Base-by-base conservation (phyloP, 345 rosid genomes). In the Linum tenue region DNA sequence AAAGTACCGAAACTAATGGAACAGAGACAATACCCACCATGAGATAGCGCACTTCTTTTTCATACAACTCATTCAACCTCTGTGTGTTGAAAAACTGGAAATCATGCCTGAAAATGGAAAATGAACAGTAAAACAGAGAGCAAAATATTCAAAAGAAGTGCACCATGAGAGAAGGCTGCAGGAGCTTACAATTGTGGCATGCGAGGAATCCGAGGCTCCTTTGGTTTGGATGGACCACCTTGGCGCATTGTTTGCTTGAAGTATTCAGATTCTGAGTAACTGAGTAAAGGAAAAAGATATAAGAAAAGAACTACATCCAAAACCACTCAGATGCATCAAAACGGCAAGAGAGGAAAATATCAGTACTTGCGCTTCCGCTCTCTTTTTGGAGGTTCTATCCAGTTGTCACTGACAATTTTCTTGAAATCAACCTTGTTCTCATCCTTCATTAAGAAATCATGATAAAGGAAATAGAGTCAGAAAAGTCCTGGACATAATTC, bases 321-420 rank as follows among this genome's bases (percentile, higher is more conserved):
- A 31, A 36, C 56, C 62, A 3, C n/a, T 62, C 2, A 39, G 50
- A 60, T 5, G 31, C 17, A 51, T 55, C 22, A 31, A 15, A 63
- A 40, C 17, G 48, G 17, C 35, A 39, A 14, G 11, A 9, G 11
- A 22, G 62, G 63, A 39, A 67, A 66, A 36, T 57, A 60, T 41
- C 37, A 69, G 77, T 90, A 94, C 97, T 95, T 95, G 83, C 99
- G 92, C 86, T 95, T 95, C 60, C 95, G 80, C 87, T 95, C 99
- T 76, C 99, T 84, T 79, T 82, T 89, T 58, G 99, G 95, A 15
- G 97, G 99, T 74, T 95, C 99, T 76, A 88, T 80, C 99, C 97
- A 91, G 68, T 95, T 95, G 9, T 95, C 97, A 43, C 95, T 86
- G 69, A 84, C 96, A 60, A 95, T 87, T 78, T 95, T 95, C 80